Percentiles rank a stretch among this genome's conserved stretches.
Evolutionary conservation across 768 basidiomycete genomes (phyloP).

Genomic region (Amyloporia xantha): DNA sequence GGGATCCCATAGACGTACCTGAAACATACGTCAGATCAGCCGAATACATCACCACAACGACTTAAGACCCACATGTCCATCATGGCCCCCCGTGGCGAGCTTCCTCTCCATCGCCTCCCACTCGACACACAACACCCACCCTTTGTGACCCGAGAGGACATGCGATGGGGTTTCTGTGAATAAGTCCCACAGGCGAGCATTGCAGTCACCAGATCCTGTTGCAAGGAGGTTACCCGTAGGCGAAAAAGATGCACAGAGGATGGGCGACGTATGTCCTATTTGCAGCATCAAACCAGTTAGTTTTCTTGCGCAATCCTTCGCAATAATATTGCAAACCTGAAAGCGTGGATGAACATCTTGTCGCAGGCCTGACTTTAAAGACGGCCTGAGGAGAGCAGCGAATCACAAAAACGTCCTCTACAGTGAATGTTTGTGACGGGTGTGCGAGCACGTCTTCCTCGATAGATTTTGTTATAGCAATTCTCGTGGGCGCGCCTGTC

Average conservation of each 20-base stretch:
- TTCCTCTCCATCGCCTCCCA: constrained; percentile 93
- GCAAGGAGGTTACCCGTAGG: constrained; percentile 89
- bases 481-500: constrained; percentile 58
- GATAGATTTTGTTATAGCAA: constrained; percentile 81
- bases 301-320: constrained; percentile 3
- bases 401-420: constrained; percentile 84
- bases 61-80: constrained; percentile 87
- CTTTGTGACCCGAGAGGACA: constrained; percentile 80
- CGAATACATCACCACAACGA: too few species aligned
- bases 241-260: constrained; percentile 92
- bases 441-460: constrained; percentile 73
- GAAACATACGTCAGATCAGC: background rate
- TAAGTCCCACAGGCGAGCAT: constrained; percentile 90
- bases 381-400: constrained; percentile 94
- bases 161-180: constrained; percentile 89
- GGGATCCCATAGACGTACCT: constrained; percentile 90
- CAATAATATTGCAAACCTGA: constrained; percentile 64
- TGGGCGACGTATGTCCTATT: constrained; percentile 84
- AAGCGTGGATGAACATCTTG: constrained; percentile 88
- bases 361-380: constrained; percentile 89
- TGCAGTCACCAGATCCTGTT: constrained; percentile 93
- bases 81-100: constrained; percentile 90
- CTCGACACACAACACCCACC: constrained; percentile 96
- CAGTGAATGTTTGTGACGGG: constrained; percentile 63
- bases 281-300: constrained; percentile 5